phyloP scores from a whole-genome alignment of 192 early-diverging fungal species.

The Coemansia sp. region DNA sequence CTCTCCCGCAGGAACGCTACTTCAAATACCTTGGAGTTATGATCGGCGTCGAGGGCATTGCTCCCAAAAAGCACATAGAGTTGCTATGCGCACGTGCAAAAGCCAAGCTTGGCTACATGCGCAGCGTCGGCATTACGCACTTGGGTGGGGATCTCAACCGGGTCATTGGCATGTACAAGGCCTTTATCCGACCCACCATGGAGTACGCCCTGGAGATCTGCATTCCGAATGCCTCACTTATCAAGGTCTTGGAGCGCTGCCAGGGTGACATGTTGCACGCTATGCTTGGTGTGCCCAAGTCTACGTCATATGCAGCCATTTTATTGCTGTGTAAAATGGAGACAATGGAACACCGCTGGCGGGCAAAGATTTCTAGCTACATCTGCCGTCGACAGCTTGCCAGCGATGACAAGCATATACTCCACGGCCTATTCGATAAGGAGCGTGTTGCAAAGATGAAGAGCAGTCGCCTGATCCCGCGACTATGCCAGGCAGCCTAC shows the following conservation, averaged over 20 bases:
- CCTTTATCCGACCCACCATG: slow-evolving; percentile 5
- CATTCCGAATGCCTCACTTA: background rate
- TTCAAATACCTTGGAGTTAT: slow-evolving; percentile 1
- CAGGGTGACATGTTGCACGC: background rate
- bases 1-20: background rate
- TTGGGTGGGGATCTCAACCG: background rate
- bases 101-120: slow-evolving; percentile 1
- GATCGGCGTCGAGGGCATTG: background rate
- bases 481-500: background rate
- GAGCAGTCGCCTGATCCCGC: background rate
- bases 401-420: background rate
- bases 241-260: background rate
- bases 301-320: background rate
- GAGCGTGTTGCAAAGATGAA: background rate
- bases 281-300: background rate
- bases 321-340: background rate
- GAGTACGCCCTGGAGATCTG: slow-evolving; percentile 10
- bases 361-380: background rate
- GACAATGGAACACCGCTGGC: slow-evolving; percentile 4
- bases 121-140: slow-evolving; percentile 1
- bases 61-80: background rate
- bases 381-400: background rate
- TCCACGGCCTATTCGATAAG: background rate
- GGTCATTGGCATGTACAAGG: background rate
- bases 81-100: background rate